Evolutionary conservation across 441 rosid genomes (phyloP), one percentile per base, ranked within the genome.

Genomic region (Pelargonium citronellum): DNA sequence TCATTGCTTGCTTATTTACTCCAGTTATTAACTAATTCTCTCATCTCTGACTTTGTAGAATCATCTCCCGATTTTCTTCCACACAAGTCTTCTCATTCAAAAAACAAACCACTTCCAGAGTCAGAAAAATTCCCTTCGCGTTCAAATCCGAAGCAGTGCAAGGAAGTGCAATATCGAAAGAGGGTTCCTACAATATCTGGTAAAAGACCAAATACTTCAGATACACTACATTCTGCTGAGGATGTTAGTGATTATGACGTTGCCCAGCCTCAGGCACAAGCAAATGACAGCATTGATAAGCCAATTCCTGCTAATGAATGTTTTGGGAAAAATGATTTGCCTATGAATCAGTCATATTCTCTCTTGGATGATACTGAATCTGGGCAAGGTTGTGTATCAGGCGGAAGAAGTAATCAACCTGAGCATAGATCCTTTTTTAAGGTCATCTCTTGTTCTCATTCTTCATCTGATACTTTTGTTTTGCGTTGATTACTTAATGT

Each of bases 41-140:
- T n/a, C n/a, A n/a, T 22, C 44, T 27, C 10, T 68, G 47, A 62
- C 71, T 57, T 74, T 74, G 16, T 72, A 90, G 96, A 81, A 61
- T 58, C 80, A 47, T 86, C 87, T 81, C 82, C 86, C 53, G 88
- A 80, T 53, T 39, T 66, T 78, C 69, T 68, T 74, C 72, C 67
- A 39, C 66, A 67, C 47, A 8, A 62, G 63, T 41, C 81, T 72
- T 43, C 75, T 69, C 82, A 66, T 44, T 68, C 81, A 7, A 80
- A 71, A 71, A 81, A 69, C 81, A 74, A 77, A 70, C 72, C 37
- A 30, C 4, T 30, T 30, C 37, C 37, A 30, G 37, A 30, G 37
- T 30, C 37, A 30, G 37, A 30, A 30, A 30, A 30, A 30, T 30
- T 30, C 37, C 37, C 37, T 30, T 30, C 37, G 37, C 37, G 37